These are phyloP conservation scores for Penicillium odoratum DNA, from an alignment of 495 filamentous ascomycete genomes.

Conservation along the genomic window DNA sequence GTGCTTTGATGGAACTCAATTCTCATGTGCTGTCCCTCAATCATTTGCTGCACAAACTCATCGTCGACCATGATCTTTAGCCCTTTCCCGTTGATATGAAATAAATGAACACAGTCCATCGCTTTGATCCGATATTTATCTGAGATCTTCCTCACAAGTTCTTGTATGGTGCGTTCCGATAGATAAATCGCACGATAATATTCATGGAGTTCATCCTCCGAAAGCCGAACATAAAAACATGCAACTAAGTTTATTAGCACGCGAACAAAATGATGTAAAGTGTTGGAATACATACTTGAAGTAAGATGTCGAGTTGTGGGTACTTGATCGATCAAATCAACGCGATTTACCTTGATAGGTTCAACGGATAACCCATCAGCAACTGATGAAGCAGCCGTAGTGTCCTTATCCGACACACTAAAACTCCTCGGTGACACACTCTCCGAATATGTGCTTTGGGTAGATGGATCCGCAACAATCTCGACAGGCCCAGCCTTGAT, in stretches of 20 bases:
- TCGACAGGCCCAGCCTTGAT: background rate
- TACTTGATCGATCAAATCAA: background rate
- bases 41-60: conserved; percentile 7
- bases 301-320: background rate
- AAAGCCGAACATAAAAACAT: conserved; percentile 5
- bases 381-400: background rate
- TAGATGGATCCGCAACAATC: background rate
- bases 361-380: background rate
- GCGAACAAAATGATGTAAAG: background rate
- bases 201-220: background rate
- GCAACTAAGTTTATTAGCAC: background rate
- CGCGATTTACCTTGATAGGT: background rate
- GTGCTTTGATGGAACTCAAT: background rate
- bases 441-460: background rate
- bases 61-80: conserved; percentile 10
- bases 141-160: background rate
- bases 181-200: conserved; percentile 12
- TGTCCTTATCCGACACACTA: background rate
- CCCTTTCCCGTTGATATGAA: background rate
- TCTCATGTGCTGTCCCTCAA: conserved; percentile 11
- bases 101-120: background rate
- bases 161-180: conserved; percentile 1
- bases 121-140: background rate
- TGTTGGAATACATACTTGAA: background rate
- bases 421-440: background rate